Conservation (phyloP, 495 filamentous ascomycete species). For the Tricharina praecox region DNA sequence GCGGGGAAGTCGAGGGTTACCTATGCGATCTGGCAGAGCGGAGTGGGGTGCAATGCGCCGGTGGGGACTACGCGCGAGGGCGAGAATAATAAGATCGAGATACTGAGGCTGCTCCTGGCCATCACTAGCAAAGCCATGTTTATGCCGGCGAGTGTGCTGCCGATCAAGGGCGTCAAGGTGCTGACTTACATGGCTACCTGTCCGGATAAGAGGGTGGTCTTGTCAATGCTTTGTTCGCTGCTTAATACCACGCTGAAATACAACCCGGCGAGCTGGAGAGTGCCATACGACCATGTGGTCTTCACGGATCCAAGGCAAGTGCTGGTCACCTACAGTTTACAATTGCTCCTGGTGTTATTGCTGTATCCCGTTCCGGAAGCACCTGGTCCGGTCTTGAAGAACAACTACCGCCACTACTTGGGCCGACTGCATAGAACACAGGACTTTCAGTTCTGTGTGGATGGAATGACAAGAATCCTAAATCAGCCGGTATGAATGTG, state of each 20-base stretch:
- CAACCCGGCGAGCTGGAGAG: slow-evolving; percentile 84
- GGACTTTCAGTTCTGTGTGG: slow-evolving; percentile 94
- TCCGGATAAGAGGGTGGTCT: slow-evolving; percentile 76
- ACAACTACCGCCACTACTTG: slow-evolving; percentile 82
- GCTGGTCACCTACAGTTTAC: slow-evolving; percentile 77
- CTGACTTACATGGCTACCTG: slow-evolving; percentile 80
- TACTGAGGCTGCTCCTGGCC: slow-evolving; percentile 71
- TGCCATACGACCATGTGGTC: slow-evolving; percentile 85
- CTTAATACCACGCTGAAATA: slow-evolving; percentile 97
- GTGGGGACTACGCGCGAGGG: slow-evolving; percentile 76
- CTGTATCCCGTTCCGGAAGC: slow-evolving; percentile 83
- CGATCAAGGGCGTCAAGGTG: slow-evolving; percentile 68
- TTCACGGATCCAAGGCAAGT: slow-evolving; percentile 88
- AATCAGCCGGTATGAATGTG: slow-evolving; percentile 54
- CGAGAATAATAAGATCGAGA: slow-evolving; percentile 82
- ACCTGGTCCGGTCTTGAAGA: slow-evolving; percentile 43
- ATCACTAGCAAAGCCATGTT: slow-evolving; percentile 86
- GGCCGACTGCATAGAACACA: slow-evolving; percentile 81
- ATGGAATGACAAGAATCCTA: slow-evolving; percentile 85
- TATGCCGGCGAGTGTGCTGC: slow-evolving; percentile 62
- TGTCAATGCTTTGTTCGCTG: slow-evolving; percentile 78
- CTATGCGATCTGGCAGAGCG: slow-evolving; percentile 94
- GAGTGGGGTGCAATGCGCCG: slow-evolving; percentile 83
- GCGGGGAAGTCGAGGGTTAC: slow-evolving; percentile 60
- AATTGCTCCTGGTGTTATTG: slow-evolving; percentile 72